phyloP scores from a whole-genome alignment of 2,329 filamentous ascomycete species.

The Tolypocladium ovalisporum region DNA sequence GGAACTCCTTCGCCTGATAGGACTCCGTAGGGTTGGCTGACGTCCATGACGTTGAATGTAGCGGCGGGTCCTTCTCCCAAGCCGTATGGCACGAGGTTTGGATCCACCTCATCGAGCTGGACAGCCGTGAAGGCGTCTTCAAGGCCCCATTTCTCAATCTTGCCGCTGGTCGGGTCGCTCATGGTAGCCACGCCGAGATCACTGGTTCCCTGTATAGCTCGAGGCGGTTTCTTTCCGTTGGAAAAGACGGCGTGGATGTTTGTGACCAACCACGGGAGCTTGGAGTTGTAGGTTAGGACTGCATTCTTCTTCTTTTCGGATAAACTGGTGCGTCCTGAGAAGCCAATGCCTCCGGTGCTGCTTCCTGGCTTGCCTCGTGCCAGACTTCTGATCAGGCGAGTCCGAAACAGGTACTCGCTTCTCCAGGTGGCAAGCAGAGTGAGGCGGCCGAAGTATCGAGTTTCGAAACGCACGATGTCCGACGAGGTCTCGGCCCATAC shows the following conservation, averaged over 20 bases:
- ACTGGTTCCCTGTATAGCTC: conserved; percentile 73
- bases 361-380: conserved; percentile 69
- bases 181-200: conserved; percentile 68
- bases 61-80: conserved; percentile 69
- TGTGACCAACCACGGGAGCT: conserved; percentile 68
- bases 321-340: conserved; percentile 35
- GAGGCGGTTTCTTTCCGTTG: conserved; percentile 60
- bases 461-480: conserved; percentile 56
- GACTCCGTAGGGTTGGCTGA: conserved; percentile 76
- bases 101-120: conserved; percentile 69
- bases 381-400: conserved; percentile 70
- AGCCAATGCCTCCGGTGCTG: conserved; percentile 36
- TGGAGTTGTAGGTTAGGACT: conserved; percentile 76
- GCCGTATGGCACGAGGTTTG: conserved; percentile 65
- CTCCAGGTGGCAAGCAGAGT: conserved; percentile 85
- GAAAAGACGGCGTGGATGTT: conserved; percentile 70
- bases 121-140: conserved; percentile 63
- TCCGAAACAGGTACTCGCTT: conserved; percentile 87
- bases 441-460: conserved; percentile 71
- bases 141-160: conserved; percentile 71
- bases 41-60: conserved; percentile 77
- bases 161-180: conserved; percentile 69
- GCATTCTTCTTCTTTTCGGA: conserved; percentile 58
- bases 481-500: conserved; percentile 33
- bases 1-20: conserved; percentile 80